A percentile compares a stretch with the other conserved stretches of the same genome.
Evolutionary conservation across 192 early-diverging fungal species (phyloP).

Genomic region (Backusella circina): DNA sequence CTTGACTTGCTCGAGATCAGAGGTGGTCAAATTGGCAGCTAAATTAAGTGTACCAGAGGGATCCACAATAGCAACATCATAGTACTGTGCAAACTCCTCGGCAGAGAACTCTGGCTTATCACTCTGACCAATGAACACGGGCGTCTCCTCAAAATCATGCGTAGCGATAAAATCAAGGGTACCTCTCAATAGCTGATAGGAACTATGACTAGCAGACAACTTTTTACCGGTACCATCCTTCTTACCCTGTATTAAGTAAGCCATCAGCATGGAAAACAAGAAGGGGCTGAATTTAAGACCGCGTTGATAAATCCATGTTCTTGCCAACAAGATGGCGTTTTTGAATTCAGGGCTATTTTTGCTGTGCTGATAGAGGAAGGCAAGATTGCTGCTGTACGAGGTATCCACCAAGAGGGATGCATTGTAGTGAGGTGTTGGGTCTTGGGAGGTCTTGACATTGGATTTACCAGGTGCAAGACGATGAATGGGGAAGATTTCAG

Average conservation of each 20-base stretch:
- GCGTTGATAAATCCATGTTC: slow-evolving; percentile 85
- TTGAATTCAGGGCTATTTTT: slow-evolving; percentile 71
- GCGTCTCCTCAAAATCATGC: slow-evolving; percentile 60
- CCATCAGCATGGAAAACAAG: slow-evolving; percentile 83
- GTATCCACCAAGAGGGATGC: slow-evolving; percentile 77
- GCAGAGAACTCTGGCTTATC: slow-evolving; percentile 60
- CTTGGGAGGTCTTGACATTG: slow-evolving; percentile 66
- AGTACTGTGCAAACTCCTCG: slow-evolving; percentile 56
- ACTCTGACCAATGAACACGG: slow-evolving; percentile 68
- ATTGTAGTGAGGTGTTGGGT: slow-evolving; percentile 90
- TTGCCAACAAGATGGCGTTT: slow-evolving; percentile 77
- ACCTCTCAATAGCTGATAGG: slow-evolving; percentile 84
- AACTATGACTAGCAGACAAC: slow-evolving; percentile 67
- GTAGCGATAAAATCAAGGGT: slow-evolving; percentile 80
- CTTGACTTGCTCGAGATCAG: slow-evolving; percentile 69
- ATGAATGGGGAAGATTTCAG: slow-evolving; percentile 59
- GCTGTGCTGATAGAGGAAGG: slow-evolving; percentile 70
- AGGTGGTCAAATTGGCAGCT: slow-evolving; percentile 61
- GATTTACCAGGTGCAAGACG: slow-evolving; percentile 79
- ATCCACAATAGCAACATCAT: slow-evolving; percentile 85
- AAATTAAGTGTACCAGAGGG: slow-evolving; percentile 82
- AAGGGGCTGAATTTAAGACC: slow-evolving; percentile 73
- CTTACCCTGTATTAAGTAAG: slow-evolving; percentile 70
- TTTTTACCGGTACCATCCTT: slow-evolving; percentile 55
- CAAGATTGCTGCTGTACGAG: slow-evolving; percentile 68